These are phyloP conservation scores for Chlorella sp. DNA, from an alignment of 139 green algal genomes.

Conservation along the genomic window DNA sequence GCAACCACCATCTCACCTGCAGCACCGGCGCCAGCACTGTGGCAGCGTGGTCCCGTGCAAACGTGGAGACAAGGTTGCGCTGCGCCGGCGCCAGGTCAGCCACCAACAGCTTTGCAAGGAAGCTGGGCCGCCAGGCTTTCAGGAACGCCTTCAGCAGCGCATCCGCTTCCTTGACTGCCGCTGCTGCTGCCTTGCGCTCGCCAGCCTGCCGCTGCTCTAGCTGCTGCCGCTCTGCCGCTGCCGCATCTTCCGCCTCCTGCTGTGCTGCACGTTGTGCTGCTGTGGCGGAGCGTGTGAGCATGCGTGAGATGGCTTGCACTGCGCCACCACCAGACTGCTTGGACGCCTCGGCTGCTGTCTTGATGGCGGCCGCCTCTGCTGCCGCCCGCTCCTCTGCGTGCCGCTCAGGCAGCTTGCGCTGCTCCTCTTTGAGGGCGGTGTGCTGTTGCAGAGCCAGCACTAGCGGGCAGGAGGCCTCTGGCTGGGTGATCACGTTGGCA, in stretches of 20 bases:
- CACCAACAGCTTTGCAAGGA: neutral
- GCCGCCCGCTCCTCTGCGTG: neutral
- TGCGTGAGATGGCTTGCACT: too few species aligned
- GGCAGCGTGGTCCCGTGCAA: neutral
- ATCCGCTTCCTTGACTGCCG: neutral
- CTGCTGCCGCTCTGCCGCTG: neutral
- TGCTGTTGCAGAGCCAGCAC: too few species aligned
- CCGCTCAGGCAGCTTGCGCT: too few species aligned
- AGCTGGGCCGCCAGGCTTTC: neutral
- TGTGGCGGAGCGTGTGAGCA: neutral
- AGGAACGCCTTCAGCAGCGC: neutral
- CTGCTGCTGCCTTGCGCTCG: neutral
- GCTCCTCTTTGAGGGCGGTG: too few species aligned
- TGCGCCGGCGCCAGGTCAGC: neutral
- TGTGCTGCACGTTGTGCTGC: neutral
- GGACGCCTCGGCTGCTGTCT: neutral
- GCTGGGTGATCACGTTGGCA: too few species aligned
- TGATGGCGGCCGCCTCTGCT: neutral
- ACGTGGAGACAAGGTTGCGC: neutral
- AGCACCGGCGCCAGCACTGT: neutral
- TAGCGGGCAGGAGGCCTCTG: too few species aligned
- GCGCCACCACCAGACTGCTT: neutral
- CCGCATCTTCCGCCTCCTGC: too few species aligned
- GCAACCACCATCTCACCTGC: neutral
- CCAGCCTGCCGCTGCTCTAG: neutral